Evolutionary conservation across 495 filamentous ascomycete genomes (phyloP), one percentile per base, ranked within the genome.

Genomic region (Neurospora sp.): DNA sequence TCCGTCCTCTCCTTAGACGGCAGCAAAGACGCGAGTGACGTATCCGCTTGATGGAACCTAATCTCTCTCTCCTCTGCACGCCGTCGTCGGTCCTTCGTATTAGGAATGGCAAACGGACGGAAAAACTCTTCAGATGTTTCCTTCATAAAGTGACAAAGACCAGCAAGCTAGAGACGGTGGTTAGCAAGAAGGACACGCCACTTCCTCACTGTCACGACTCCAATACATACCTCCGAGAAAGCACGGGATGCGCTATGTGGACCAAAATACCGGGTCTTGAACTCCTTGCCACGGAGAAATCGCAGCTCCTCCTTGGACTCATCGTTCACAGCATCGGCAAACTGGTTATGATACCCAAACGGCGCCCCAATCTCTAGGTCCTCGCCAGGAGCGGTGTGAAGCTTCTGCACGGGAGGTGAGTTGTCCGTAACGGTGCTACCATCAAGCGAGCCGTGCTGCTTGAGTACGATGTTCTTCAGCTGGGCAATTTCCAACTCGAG

Each of bases 401-500:
- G 53, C 27, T 65, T 65, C 8, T 69, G 70, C 3, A 75, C 69
- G 4, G 73, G 68, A 17, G 79, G 78, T 38, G 76, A 79, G 31
- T 75, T 80, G 16, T 77, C 80, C 37, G 76, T 78, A 74, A 81
- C 76, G 39, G 78, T 82, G 73, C 77, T 81, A 37, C 78, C 78
- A 39, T 81, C 81, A 27, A 79, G 65, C 2, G 83, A 83, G 12
- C 27, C 53, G 27, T 76, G 69, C 73, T 81, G 81, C 73, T 83
- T 84, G 42, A 73, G 65, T 14, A 86, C 74, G 14, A 81, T 77
- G 42, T 73, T 75, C 77, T 80, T 85, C 35, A 86, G 77, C 75
- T 86, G 84, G 42, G 82, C 78, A 20, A 86, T 78, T 70, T 86
- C 84, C 48, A 85, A 80, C 78, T 86, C 84, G 68, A 86, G 80